These are phyloP conservation scores for Rhododendron molle DNA, from an alignment of 148 eudicot species.

Conservation along the genomic window DNA sequence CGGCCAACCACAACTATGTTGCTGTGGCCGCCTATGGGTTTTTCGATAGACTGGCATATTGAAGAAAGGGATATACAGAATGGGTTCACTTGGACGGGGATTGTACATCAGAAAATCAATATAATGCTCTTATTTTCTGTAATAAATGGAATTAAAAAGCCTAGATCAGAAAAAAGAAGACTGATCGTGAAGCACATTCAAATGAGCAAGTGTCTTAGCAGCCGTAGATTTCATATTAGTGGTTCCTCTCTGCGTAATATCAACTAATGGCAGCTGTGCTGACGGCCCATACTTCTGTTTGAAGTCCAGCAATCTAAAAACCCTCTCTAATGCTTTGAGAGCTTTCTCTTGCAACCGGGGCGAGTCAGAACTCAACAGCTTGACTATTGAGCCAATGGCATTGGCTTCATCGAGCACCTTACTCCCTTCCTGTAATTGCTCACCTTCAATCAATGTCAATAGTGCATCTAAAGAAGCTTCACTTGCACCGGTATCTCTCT, in stretches of 20 bases:
- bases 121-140: not conserved
- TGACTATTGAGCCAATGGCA: slow-evolving; percentile 16
- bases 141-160: slow-evolving; percentile 4
- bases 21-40: no score
- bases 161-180: slow-evolving; percentile 24
- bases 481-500: slow-evolving; percentile 8
- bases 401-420: slow-evolving; percentile 22
- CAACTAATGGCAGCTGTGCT: slow-evolving; percentile 26
- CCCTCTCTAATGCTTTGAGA: slow-evolving; percentile 22
- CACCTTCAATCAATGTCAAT: slow-evolving; percentile 25
- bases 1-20: no score
- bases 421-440: slow-evolving; percentile 16
- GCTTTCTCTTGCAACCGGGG: slow-evolving; percentile 22
- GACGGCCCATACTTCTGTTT: slow-evolving; percentile 19
- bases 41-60: no score
- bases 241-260: slow-evolving; percentile 30
- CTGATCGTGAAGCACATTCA: slow-evolving; percentile 27
- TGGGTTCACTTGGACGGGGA: no score
- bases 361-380: slow-evolving; percentile 13
- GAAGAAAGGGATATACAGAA: no score
- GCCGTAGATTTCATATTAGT: slow-evolving; percentile 23
- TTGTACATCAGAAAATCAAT: not conserved
- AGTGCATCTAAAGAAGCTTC: slow-evolving; percentile 33
- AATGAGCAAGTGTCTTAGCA: slow-evolving; percentile 27
- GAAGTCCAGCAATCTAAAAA: slow-evolving; percentile 19